phyloP scores from a whole-genome alignment of 2,329 filamentous ascomycete genomes.

The Ophiostoma montium region DNA sequence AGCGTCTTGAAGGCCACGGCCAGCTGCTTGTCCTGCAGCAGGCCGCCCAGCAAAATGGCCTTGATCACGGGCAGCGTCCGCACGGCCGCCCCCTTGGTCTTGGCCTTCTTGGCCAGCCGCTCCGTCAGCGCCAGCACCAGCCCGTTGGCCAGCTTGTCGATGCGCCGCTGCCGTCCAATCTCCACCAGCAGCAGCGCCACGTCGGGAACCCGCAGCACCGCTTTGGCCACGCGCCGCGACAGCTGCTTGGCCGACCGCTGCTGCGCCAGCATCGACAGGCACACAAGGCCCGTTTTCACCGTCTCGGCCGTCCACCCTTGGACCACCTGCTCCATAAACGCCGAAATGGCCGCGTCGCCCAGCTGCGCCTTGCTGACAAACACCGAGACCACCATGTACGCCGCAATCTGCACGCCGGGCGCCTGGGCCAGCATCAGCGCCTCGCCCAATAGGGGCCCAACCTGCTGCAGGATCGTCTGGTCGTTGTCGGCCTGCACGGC shows the following conservation, averaged over 20 bases:
- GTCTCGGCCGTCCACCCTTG: slow-evolving; percentile 64
- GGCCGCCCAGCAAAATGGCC: slow-evolving; percentile 42
- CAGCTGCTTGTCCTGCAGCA: slow-evolving; percentile 49
- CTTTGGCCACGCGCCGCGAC: slow-evolving; percentile 54
- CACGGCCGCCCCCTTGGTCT: slow-evolving; percentile 43
- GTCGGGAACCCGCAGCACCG: slow-evolving; percentile 48
- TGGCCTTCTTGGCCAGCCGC: slow-evolving; percentile 44
- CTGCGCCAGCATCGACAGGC: slow-evolving; percentile 68
- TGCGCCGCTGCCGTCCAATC: slow-evolving; percentile 49
- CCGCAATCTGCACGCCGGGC: slow-evolving; percentile 68
- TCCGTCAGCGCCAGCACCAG: slow-evolving; percentile 53
- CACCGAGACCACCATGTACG: slow-evolving; percentile 82
- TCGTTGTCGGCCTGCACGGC: slow-evolving; percentile 68
- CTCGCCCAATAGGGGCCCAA: slow-evolving; percentile 59
- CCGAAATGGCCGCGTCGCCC: slow-evolving; percentile 65
- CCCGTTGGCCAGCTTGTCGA: slow-evolving; percentile 59
- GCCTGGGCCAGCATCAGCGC: slow-evolving; percentile 62
- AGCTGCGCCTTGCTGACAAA: slow-evolving; percentile 72
- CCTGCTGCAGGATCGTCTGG: slow-evolving; percentile 56
- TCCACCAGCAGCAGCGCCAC: slow-evolving; percentile 45
- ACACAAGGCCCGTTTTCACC: slow-evolving; percentile 58
- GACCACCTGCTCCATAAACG: slow-evolving; percentile 80
- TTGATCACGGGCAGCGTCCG: slow-evolving; percentile 45
- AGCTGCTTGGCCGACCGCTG: slow-evolving; percentile 58
- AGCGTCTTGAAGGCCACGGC: slow-evolving; percentile 52